phyloP scores from a whole-genome alignment of 2,329 filamentous ascomycete species.

The Corynespora cassiicola region DNA sequence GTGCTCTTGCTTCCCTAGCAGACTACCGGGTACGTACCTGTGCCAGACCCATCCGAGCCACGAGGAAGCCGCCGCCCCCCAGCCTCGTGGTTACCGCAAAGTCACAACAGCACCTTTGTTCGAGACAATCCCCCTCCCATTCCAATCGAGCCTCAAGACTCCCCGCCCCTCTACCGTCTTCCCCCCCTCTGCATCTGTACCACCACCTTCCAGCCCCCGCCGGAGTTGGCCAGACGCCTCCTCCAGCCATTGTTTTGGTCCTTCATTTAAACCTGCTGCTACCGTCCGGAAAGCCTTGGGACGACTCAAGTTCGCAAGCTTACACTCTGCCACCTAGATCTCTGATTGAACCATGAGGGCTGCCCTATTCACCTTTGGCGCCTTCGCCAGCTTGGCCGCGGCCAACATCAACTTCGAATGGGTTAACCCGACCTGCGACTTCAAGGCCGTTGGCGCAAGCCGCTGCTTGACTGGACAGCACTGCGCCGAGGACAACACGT shows the following conservation, averaged over 20 bases:
- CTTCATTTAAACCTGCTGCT: slow-evolving; percentile 4
- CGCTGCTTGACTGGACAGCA: slow-evolving; percentile 48
- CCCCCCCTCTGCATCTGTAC: background rate
- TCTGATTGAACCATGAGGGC: slow-evolving; percentile 33
- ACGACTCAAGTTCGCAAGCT: slow-evolving; percentile 3
- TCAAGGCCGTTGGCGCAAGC: slow-evolving; percentile 19
- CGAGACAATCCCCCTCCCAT: too few species aligned
- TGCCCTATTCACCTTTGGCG: slow-evolving; percentile 33
- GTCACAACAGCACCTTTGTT: too few species aligned
- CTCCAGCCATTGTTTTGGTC: slow-evolving; percentile 6
- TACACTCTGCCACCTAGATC: slow-evolving; percentile 13
- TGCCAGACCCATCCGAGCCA: background rate
- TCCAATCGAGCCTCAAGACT: too few species aligned
- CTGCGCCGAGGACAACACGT: slow-evolving; percentile 44
- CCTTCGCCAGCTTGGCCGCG: slow-evolving; percentile 42
- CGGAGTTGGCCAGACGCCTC: background rate
- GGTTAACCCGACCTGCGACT: slow-evolving; percentile 53
- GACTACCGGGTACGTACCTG: slow-evolving; percentile 11
- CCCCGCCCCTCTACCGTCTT: too few species aligned
- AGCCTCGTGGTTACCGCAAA: too few species aligned
- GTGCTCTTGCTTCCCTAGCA: background rate
- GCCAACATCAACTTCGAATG: slow-evolving; percentile 59
- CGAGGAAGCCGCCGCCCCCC: background rate
- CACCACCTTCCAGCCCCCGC: slow-evolving; percentile 6
- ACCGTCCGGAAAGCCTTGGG: slow-evolving; percentile 1